These are phyloP conservation scores for Protomyces inouyei DNA, from an alignment of 1,139 yeast species.

Conservation along the genomic window DNA sequence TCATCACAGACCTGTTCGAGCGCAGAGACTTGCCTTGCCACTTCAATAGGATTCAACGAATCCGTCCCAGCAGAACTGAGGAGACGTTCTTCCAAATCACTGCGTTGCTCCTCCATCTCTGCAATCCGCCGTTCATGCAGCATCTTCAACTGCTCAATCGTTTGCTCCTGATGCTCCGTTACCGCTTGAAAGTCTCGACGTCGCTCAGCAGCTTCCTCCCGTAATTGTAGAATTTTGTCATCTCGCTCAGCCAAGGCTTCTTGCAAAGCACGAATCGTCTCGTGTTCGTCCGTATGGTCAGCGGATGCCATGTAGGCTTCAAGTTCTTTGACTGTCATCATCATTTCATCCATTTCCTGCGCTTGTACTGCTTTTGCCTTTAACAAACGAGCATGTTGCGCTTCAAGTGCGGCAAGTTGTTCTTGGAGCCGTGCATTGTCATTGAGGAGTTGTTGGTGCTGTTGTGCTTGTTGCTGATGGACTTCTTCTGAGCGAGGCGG, in stretches of 20 bases:
- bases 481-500: background rate
- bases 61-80: constrained; percentile 16
- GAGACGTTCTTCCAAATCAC: constrained; percentile 14
- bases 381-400: background rate
- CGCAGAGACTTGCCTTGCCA: constrained; percentile 1
- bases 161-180: constrained; percentile 17
- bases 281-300: background rate
- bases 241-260: constrained; percentile 16
- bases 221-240: constrained; percentile 5
- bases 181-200: constrained; percentile 13
- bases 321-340: constrained; percentile 9
- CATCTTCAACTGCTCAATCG: constrained; percentile 16
- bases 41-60: constrained; percentile 7
- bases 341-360: constrained; percentile 23
- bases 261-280: background rate
- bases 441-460: constrained; percentile 13
- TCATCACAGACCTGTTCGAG: constrained; percentile 15
- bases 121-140: constrained; percentile 12
- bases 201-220: constrained; percentile 10
- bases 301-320: constrained; percentile 4
- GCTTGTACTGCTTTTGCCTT: constrained; percentile 11
- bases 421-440: constrained; percentile 15
- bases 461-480: background rate
- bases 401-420: background rate
- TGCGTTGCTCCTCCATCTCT: constrained; percentile 10